Evolutionary conservation across 2,329 filamentous ascomycete species (phyloP), one percentile per base, ranked within the genome.

Genomic region (Neophaeococcomyces mojaviensis): DNA sequence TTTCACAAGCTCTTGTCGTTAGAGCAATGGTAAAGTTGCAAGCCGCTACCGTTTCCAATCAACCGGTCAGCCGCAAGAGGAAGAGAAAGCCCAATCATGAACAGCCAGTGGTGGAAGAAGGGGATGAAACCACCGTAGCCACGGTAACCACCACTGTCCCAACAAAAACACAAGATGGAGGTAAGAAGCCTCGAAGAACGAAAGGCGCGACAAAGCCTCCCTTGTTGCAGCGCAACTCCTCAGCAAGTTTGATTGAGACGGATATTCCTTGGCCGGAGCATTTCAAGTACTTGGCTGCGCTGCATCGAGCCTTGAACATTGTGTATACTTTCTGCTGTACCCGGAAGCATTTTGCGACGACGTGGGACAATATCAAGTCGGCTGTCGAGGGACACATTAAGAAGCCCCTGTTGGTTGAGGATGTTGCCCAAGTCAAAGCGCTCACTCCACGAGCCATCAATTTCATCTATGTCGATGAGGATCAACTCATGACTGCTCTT

Each of bases 291-390:
- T 73, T 97, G 7, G 80, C 84, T 20, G 81, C 82, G 61, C 85
- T 82, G 0, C 86, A 97, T 62, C 78, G 81, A 50, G 90, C 92
- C 1, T 68, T 98, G 49, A 98, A 95, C 57, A 69, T 97, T 1
- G 88, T 97, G 1, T 95, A 88, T 58, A 97, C 92, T 0, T 97
- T 98, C 61, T 94, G 88, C 68, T 92, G 82, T 61, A 90, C 90
- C 1, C 81, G 92, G 37, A 96, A 94, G 61, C 86, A 97, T 58
- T 75, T 97, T 22, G 82, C 86, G 1, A 97, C 92, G 0, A 96
- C 90, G 0, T 88, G 96, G 55, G 85, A 92, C 13, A 95, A 84
- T 4, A 85, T 98, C 38, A 88, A 82, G 56, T 77, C 80, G 7
- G 79, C 90, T 0, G 90, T 97, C 1, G 88, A 96, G 64, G 78